Evolutionary conservation across 306 rosid genomes (phyloP), one percentile per base, ranked within the genome.

Genomic region (Sphenostylis stenocarpa): DNA sequence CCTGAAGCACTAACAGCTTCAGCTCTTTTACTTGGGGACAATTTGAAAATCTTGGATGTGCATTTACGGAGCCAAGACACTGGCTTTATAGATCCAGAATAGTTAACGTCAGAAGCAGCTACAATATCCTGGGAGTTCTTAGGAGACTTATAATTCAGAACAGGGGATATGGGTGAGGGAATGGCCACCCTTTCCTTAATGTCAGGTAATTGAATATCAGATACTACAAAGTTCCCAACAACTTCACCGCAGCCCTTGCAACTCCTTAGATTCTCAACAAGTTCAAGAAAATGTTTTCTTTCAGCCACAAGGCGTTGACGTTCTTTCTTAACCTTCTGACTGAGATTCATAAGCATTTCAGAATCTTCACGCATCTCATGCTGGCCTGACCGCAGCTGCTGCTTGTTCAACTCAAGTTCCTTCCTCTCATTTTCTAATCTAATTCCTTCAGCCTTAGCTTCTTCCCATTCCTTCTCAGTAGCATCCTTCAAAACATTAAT

Each of bases 231-330:
- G 70, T 87, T 94, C 85, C 85, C 70, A 38, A 82, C 84, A 74
- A 81, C 60, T 69, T 91, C 96, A 56, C 80, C 97, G 77, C 97
- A 93, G 58, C 72, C 87, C 74, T 78, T 77, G 82, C 99, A 95
- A 76, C 75, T 82, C 90, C 82, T 91, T 36, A 85, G 73, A 89
- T 87, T 90, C 87, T 95, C 97, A 81, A 89, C 91, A 88, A 89
- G 73, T 67, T 77, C 82, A 67, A 95, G 88, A 76, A 90, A 89
- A 66, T 47, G 70, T 58, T 64, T 70, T 78, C 96, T 88, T 77
- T 95, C 94, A 78, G 82, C 86, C 55, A 91, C 58, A 80, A 95
- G 89, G 68, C 72, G 53, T 80, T 86, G 90, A 28, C 99, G 90
- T 79, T 89, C 97, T 73, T 77, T 65, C 87, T 88, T 95, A 77